Evolutionary conservation across 768 basidiomycete genomes (phyloP), one percentile per base, ranked within the genome.

Genomic region (Tephrocybe sp.): DNA sequence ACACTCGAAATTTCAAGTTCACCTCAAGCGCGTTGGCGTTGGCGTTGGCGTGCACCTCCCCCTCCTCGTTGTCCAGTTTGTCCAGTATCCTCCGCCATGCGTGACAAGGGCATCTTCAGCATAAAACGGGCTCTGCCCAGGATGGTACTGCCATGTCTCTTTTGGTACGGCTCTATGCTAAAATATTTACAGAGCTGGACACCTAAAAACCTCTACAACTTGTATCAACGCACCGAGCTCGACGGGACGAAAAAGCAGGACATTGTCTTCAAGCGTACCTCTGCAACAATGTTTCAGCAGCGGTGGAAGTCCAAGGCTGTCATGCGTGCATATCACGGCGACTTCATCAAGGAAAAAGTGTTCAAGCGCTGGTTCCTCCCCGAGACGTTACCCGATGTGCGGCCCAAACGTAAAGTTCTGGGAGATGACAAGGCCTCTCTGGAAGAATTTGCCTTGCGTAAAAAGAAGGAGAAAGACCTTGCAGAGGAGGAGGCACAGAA

Each of bases 341-440:
- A 97, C 77, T 88, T 81, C 65, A 93, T 98, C 55, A 85, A 85
- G 47, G 93, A 96, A 74, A 88, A 86, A 62, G 86, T 86, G 32
- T 98, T 98, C 80, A 94, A 94, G 65, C 83, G 88, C 51, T 94
- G 93, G 89, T 98, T 93, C 67, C 80, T 99, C 32, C 96, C 96
- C 14, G 76, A 81, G 53, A 85, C 80, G 0, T 77, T 98, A 14
- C 96, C 91, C 0, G 91, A 93, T 62, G 89, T 92, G 48, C 88
- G 90, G 43, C 92, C 80, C 37, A 79, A 74, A 34, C 74, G 72
- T 48, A 69, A 61, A 56, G 64, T 76, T 39, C 61, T 71, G 12
- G 74, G 75, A 7, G 75, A 77, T 45, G 79, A 79, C 63, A 70
- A 68, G 56, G 66, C 64, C 0, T 68, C 68, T 21, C 63, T 89